These are phyloP conservation scores for Tremella yokohamensis DNA, from an alignment of 768 basidiomycete genomes.

Conservation along the genomic window DNA sequence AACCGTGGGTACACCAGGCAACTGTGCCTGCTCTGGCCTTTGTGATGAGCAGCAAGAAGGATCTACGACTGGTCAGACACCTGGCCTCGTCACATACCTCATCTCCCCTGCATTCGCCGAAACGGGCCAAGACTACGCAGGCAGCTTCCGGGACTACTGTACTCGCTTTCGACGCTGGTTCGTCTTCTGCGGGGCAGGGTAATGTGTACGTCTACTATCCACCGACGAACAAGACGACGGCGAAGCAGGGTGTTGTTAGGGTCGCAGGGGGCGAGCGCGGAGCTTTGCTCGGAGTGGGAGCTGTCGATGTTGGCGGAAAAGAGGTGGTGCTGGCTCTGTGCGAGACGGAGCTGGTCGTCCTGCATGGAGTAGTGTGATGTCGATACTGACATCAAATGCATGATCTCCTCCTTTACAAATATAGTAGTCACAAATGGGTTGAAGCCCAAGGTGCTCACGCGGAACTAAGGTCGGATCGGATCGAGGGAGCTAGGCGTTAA, in stretches of 20 bases:
- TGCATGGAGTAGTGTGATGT: conserved; percentile 10
- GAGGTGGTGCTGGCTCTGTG: conserved; percentile 62
- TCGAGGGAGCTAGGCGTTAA: too few relatives aligned
- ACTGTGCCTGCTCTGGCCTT: conserved; percentile 89
- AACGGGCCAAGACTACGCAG: conserved; percentile 8
- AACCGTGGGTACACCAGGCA: conserved; percentile 59
- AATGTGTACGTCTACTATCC: conserved; percentile 83
- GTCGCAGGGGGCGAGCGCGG: conserved; percentile 69
- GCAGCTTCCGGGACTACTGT: conserved; percentile 50
- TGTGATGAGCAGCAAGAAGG: conserved; percentile 86
- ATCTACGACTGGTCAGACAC: conserved; percentile 83
- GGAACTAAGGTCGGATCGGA: too few relatives aligned
- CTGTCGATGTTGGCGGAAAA: conserved; percentile 51
- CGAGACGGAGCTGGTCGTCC: conserved; percentile 68
- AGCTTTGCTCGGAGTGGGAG: conserved; percentile 71
- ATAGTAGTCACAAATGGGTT: too few relatives aligned
- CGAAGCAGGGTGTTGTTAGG: conserved; percentile 76
- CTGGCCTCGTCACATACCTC: conserved; percentile 48
- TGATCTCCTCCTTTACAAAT: too few relatives aligned
- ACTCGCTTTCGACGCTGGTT: conserved; percentile 69
- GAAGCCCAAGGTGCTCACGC: too few relatives aligned
- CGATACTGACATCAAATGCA: too few relatives aligned
- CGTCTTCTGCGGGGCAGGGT: conserved; percentile 61
- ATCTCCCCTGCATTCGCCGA: conserved; percentile 14
- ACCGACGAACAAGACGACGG: conserved; percentile 56